Evolutionary conservation across 2,329 filamentous ascomycete genomes (phyloP), one percentile per base, ranked within the genome.

Genomic region (Acephala macrosclerotiorum): DNA sequence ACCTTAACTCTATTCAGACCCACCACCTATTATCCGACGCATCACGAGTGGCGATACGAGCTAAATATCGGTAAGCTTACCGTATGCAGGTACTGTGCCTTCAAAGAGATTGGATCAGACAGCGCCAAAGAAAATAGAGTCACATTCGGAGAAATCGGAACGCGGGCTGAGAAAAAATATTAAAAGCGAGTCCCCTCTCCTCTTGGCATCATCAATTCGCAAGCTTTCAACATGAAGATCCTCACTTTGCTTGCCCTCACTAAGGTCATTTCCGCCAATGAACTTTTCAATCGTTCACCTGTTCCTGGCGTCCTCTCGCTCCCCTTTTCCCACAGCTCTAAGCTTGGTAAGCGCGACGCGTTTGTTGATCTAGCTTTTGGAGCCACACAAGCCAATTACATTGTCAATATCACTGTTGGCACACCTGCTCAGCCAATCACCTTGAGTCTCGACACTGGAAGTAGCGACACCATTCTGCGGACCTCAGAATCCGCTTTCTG

Each of bases 371-470:
- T 57, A 40, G 9, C 33, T 25, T 3, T 25, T 1, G 55, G 55
- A 1, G 35, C 29, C 20, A 12, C 29, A 12, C 36, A 36, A 12
- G 16, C 12, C 33, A 38, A 57, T 57, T 57, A 57, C 12, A 57
- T 57, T 22, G 55, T 57, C 55, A 57, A 57, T 57, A 40, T 57
- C 55, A 36, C 55, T 25, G 35, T 57, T 26, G 55, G 55, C n/a
- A 38, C 33, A 1, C 55, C 55, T 12, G 12, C 55, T 4, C 55
- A 57, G 11, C 55, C 55, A 22, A 35, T 57, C 29, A 57, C 55
- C 38, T 16, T 57, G 33, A 57, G 55, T 57, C 55, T 57, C 18
- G 55, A 57, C 33, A 57, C 55, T 40, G 55, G 55, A 25, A 57
- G 55, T n/a, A 57, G 55, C 36, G 55, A 57, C 22, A 57, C 35